A percentile compares a stretch with the other conserved stretches of the same genome.
Evolutionary conservation across 164 flowering plant species (phyloP).

Genomic region (Santalum album): DNA sequence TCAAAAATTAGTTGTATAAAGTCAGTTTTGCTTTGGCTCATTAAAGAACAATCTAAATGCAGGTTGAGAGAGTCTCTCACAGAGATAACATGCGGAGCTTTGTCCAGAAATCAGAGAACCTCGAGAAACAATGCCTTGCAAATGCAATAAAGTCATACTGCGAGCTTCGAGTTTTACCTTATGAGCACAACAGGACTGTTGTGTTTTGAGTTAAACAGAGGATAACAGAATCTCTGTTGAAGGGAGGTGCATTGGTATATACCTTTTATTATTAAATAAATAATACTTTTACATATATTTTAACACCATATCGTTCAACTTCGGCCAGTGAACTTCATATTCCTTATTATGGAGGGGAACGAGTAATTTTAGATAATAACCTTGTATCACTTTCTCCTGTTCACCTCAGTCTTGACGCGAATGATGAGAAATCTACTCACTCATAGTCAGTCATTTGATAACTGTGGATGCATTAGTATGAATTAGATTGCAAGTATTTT

Average conservation of each 20-base stretch:
- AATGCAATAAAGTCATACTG: constrained; percentile 87
- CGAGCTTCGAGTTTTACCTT: constrained; percentile 80
- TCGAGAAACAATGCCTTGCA: constrained; percentile 79
- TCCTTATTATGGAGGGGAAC: too few relatives aligned
- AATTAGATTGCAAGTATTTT: too few relatives aligned
- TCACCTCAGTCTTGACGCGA: too few relatives aligned
- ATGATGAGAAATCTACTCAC: too few relatives aligned
- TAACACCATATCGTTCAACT: too few relatives aligned
- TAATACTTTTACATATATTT: too few relatives aligned
- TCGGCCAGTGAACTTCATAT: too few relatives aligned
- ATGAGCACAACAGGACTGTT: constrained; percentile 63
- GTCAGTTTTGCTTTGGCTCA: background rate
- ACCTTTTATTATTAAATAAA: background rate
- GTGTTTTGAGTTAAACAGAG: constrained; percentile 39
- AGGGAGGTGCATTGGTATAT: background rate
- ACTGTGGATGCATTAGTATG: too few relatives aligned
- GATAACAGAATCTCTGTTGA: background rate
- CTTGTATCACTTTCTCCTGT: too few relatives aligned
- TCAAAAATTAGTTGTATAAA: background rate
- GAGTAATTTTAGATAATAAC: too few relatives aligned
- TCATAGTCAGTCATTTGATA: too few relatives aligned
- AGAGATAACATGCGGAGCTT: constrained; percentile 36
- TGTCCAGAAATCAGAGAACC: constrained; percentile 41
- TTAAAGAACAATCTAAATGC: background rate
- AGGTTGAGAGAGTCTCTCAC: background rate